Conservation (phyloP, 1,284 basidiomycete genomes). For the Puccinia polysora region DNA sequence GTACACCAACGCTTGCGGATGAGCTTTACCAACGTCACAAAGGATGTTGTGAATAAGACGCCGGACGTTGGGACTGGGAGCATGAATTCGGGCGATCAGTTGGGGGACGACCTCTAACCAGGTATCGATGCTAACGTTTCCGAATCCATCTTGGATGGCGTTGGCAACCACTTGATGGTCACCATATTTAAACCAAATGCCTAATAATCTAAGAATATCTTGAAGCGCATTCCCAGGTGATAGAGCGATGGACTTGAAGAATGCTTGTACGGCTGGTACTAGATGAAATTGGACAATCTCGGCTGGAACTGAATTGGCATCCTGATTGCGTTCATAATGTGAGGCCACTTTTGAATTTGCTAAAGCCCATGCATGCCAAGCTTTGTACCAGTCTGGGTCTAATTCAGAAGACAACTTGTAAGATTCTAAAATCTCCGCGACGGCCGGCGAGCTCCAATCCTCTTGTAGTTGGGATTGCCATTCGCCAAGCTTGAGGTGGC, state of each 20-base stretch:
- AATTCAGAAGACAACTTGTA: conserved; percentile 86
- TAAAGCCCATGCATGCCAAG: conserved; percentile 98
- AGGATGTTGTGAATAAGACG: conserved; percentile 84
- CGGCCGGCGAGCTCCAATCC: conserved; percentile 72
- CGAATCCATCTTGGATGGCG: conserved; percentile 83
- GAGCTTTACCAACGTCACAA: conserved; percentile 87
- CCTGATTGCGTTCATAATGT: conserved; percentile 66
- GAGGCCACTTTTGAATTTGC: conserved; percentile 92
- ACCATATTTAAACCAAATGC: conserved; percentile 98
- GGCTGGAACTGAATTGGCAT: conserved; percentile 64
- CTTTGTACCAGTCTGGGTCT: conserved; percentile 94
- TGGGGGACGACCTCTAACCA: conserved; percentile 99
- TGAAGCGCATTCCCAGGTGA: conserved; percentile 88
- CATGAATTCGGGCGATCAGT: conserved; percentile 98
- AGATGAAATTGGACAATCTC: conserved; percentile 76
- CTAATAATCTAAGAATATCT: conserved; percentile 87
- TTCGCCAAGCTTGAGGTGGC: conserved; percentile 92
- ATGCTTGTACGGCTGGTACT: conserved; percentile 90
- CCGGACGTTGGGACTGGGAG: conserved; percentile 79
- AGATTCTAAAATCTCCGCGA: conserved; percentile 74
- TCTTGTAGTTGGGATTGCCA: conserved; percentile 80
- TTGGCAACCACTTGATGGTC: conserved; percentile 83
- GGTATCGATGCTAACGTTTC: conserved; percentile 87
- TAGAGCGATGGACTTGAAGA: conserved; percentile 91
- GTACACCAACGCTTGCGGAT: conserved; percentile 96